Conservation (phyloP, 805 yeast species). For the Metschnikowia vanudenii region DNA sequence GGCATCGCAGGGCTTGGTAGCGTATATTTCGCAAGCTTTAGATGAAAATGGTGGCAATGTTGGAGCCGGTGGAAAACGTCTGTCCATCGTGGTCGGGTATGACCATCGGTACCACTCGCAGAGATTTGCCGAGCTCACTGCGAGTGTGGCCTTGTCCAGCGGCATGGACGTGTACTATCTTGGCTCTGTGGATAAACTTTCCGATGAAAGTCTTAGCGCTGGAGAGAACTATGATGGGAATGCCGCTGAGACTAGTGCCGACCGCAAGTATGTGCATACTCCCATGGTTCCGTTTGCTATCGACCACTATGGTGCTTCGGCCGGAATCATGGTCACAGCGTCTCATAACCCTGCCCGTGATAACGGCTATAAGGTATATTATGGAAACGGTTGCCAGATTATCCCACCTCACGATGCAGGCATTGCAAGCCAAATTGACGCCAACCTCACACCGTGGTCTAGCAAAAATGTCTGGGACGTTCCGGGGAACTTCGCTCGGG, state of each 20-base stretch:
- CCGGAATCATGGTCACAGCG: constrained; percentile 92
- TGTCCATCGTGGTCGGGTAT: constrained; percentile 74
- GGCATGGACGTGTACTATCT: constrained; percentile 72
- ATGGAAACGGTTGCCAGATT: constrained; percentile 92
- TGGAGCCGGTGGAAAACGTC: not conserved
- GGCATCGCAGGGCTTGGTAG: constrained; percentile 81
- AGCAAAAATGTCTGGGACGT: constrained; percentile 47
- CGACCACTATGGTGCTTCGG: constrained; percentile 57
- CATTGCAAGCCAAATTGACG: constrained; percentile 63
- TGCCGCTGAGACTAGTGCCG: not conserved
- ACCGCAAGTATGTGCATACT: constrained; percentile 56
- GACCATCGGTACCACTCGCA: constrained; percentile 86
- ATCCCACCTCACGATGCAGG: constrained; percentile 84
- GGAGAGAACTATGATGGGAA: not conserved
- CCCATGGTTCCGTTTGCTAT: constrained; percentile 92
- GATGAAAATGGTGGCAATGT: not conserved
- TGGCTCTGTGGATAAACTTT: constrained; percentile 40
- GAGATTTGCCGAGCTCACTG: constrained; percentile 76
- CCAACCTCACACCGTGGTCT: constrained; percentile 60
- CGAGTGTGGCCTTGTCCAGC: constrained; percentile 62
- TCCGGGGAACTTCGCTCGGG: constrained; percentile 32
- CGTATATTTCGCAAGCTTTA: constrained; percentile 37
- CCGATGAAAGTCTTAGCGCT: constrained; percentile 21
- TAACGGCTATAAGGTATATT: constrained; percentile 93
- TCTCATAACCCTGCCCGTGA: constrained; percentile 84